Percentiles rank a stretch among this genome's conserved stretches.
phyloP scores from a whole-genome alignment of 2,329 filamentous ascomycete species.

The Botrytis tulipae region DNA sequence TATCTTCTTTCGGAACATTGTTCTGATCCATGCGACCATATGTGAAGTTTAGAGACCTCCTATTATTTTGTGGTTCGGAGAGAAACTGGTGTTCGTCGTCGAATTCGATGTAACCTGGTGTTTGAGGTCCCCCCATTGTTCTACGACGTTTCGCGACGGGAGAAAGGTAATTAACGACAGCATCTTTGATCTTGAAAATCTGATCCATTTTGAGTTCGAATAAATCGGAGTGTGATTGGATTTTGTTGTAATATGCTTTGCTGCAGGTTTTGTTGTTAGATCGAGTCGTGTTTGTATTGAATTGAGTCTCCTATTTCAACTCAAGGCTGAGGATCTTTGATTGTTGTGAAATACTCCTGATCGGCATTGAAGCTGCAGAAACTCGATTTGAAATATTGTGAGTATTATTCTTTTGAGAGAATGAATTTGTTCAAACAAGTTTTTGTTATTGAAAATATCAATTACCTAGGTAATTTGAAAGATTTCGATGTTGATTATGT shows the following conservation, averaged over 20 bases:
- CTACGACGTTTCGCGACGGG: conserved; percentile 37
- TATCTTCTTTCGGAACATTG: conserved; percentile 25
- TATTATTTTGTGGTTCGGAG: conserved; percentile 27
- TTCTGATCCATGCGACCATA: conserved; percentile 24
- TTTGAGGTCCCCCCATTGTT: conserved; percentile 32
- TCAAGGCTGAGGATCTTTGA: conserved; percentile 14
- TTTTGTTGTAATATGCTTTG: not conserved
- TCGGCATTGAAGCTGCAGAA: not conserved
- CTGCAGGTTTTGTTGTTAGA: not conserved
- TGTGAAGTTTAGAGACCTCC: conserved; percentile 24
- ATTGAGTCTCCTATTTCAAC: conserved; percentile 11
- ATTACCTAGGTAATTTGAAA: not conserved
- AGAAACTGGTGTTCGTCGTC: conserved; percentile 23
- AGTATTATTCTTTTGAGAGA: not conserved
- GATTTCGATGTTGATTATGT: not conserved
- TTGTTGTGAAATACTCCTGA: not conserved
- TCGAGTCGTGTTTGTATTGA: not conserved
- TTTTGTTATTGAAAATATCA: not conserved
- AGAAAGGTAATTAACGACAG: conserved; percentile 34
- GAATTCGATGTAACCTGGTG: conserved; percentile 23
- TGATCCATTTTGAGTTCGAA: conserved; percentile 30
- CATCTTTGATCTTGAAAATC: conserved; percentile 34
- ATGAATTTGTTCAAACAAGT: not conserved
- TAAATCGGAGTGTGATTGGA: not conserved
- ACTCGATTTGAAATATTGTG: not conserved